Evolutionary conservation across 2,329 filamentous ascomycete genomes (phyloP).

Genomic region (Helminthosporium solani): DNA sequence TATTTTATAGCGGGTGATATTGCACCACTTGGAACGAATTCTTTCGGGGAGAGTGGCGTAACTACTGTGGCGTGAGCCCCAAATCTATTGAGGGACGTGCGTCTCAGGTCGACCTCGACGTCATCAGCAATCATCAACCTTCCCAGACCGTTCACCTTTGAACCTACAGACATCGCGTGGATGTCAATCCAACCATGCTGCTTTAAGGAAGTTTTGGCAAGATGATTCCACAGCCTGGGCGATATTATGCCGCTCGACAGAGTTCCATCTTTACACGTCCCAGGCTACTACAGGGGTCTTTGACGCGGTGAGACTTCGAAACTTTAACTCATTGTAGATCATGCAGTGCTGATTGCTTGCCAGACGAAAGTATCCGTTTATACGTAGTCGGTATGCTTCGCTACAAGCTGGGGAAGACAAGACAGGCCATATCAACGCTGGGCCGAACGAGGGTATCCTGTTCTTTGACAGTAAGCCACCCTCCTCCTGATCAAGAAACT

Average conservation of each 20-base stretch:
- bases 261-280: neutral
- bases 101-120: neutral
- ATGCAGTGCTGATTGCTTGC: slow-evolving; percentile 18
- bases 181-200: neutral
- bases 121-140: slow-evolving; percentile 1
- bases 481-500: neutral
- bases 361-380: slow-evolving; percentile 6
- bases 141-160: neutral
- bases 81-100: too few species aligned
- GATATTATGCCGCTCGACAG: slow-evolving; percentile 16
- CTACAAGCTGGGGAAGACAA: slow-evolving; percentile 61
- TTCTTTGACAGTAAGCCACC: slow-evolving; percentile 78
- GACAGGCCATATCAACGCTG: slow-evolving; percentile 77
- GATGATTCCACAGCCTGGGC: slow-evolving; percentile 5
- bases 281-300: slow-evolving; percentile 12
- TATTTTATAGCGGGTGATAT: too few species aligned
- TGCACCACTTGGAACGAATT: too few species aligned
- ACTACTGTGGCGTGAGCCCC: too few species aligned
- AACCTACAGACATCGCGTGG: too few species aligned
- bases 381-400: slow-evolving; percentile 29
- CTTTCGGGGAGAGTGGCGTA: too few species aligned
- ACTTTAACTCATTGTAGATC: slow-evolving; percentile 24
- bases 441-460: slow-evolving; percentile 75
- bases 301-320: slow-evolving; percentile 24
- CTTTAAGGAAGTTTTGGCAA: neutral